phyloP scores from a whole-genome alignment of 83 land plant genomes.

The Thuja plicata region DNA sequence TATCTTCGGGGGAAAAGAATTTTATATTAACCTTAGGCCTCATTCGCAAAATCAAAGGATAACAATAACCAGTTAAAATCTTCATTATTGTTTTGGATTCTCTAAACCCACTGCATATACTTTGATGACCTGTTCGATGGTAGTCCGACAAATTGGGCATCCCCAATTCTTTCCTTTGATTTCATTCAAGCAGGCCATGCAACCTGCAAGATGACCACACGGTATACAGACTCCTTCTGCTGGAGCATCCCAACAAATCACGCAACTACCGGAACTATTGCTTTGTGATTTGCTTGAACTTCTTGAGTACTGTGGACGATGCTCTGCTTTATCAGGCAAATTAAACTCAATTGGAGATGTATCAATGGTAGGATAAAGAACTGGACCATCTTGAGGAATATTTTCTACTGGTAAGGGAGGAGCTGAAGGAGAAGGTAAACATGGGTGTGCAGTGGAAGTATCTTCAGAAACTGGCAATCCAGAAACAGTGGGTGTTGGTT shows the following conservation, averaged over 20 bases:
- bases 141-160: conserved; percentile 89
- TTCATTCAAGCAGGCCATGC: conserved; percentile 90
- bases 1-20: background rate
- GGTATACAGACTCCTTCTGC: conserved; percentile 88
- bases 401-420: conserved; percentile 57
- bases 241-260: conserved; percentile 90
- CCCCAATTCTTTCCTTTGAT: conserved; percentile 87
- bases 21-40: background rate
- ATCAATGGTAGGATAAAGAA: conserved; percentile 80
- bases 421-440: conserved; percentile 55
- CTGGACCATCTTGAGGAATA: conserved; percentile 44
- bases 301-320: conserved; percentile 8
- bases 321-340: conserved; percentile 17
- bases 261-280: conserved; percentile 47
- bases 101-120: conserved; percentile 63
- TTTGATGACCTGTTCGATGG: conserved; percentile 75
- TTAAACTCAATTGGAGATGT: conserved; percentile 37
- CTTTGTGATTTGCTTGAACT: conserved; percentile 24
- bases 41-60: background rate
- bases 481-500: conserved; percentile 15
- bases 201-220: conserved; percentile 96
- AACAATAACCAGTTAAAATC: background rate
- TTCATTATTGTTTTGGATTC: background rate
- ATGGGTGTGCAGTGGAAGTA: conserved; percentile 10
- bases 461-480: conserved; percentile 16